These are phyloP conservation scores for Nothophytophthora sp. DNA, from an alignment of 352 stramenopile genomes.

Conservation along the genomic window DNA sequence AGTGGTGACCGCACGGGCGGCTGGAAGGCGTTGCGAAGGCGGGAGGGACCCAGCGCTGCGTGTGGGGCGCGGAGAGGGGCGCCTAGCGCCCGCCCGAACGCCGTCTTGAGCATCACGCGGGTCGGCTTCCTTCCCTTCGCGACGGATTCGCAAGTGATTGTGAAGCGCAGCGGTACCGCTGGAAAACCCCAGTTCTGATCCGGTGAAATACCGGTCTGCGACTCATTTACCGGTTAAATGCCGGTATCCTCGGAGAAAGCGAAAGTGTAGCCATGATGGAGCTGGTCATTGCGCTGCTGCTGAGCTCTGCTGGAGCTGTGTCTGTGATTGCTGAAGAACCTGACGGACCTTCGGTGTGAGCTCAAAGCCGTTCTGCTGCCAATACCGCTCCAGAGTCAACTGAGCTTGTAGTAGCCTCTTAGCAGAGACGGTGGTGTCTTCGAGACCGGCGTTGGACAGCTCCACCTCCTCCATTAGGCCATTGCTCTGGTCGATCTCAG, in stretches of 20 bases:
- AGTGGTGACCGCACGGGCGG: constrained; percentile 5
- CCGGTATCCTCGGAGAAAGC: neutral
- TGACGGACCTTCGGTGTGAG: constrained; percentile 7
- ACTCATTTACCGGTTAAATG: too few relatives aligned
- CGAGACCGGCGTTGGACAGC: neutral
- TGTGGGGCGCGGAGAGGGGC: too few relatives aligned
- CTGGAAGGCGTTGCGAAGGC: constrained; percentile 12
- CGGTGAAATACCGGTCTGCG: too few relatives aligned
- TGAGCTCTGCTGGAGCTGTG: constrained; percentile 10
- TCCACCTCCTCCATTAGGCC: neutral
- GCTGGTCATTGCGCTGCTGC: neutral
- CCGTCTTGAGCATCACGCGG: constrained; percentile 15
- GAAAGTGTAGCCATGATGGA: neutral
- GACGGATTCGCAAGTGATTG: constrained; percentile 1
- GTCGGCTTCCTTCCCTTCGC: too few relatives aligned
- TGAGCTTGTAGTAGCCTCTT: constrained; percentile 12
- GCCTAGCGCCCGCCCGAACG: constrained; percentile 8
- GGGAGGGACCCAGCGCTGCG: too few relatives aligned
- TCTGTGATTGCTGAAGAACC: constrained; percentile 15
- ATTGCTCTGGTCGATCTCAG: too few relatives aligned
- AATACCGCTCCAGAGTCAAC: constrained; percentile 17
- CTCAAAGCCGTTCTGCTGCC: constrained; percentile 8
- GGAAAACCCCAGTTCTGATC: too few relatives aligned
- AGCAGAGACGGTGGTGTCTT: neutral
- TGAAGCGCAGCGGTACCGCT: too few relatives aligned